These are phyloP conservation scores for Monilinia fructicola DNA, from an alignment of 2,329 filamentous ascomycete genomes.

Conservation along the genomic window DNA sequence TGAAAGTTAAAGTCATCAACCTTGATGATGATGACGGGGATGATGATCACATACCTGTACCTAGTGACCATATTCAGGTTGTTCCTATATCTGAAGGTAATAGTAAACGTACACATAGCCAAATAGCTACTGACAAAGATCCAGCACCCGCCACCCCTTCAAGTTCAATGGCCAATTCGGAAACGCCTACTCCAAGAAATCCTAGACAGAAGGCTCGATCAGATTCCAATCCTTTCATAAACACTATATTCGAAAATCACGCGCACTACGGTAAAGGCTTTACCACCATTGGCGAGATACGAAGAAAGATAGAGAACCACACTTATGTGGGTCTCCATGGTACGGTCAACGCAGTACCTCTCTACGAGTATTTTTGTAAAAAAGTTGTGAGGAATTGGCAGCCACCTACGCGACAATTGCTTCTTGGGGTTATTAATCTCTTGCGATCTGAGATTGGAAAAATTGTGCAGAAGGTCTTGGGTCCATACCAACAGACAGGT, in stretches of 20 bases:
- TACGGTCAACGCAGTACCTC: slow-evolving; percentile 58
- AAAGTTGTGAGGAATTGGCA: slow-evolving; percentile 61
- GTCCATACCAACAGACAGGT: slow-evolving; percentile 25
- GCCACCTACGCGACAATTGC: slow-evolving; percentile 48
- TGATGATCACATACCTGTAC: not conserved
- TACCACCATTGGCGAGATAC: slow-evolving; percentile 45
- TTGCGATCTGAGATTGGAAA: slow-evolving; percentile 44
- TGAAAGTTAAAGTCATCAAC: slow-evolving; percentile 20
- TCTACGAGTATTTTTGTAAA: slow-evolving; percentile 58
- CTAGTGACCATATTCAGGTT: not conserved
- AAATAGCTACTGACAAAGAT: not conserved
- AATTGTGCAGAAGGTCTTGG: slow-evolving; percentile 22
- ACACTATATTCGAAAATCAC: slow-evolving; percentile 16
- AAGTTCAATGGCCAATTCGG: not conserved
- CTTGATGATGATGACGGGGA: slow-evolving; percentile 27
- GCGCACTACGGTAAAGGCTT: slow-evolving; percentile 15
- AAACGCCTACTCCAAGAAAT: not conserved
- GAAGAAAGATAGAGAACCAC: slow-evolving; percentile 54
- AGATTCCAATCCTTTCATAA: not conserved
- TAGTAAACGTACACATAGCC: not conserved
- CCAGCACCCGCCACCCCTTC: no score
- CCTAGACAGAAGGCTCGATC: not conserved
- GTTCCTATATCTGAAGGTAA: not conserved
- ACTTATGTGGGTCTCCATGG: slow-evolving; percentile 59
- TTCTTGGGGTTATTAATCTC: slow-evolving; percentile 48